Conservation (phyloP, 2,329 filamentous ascomycete genomes). For the Lasiodiplodia citricola region DNA sequence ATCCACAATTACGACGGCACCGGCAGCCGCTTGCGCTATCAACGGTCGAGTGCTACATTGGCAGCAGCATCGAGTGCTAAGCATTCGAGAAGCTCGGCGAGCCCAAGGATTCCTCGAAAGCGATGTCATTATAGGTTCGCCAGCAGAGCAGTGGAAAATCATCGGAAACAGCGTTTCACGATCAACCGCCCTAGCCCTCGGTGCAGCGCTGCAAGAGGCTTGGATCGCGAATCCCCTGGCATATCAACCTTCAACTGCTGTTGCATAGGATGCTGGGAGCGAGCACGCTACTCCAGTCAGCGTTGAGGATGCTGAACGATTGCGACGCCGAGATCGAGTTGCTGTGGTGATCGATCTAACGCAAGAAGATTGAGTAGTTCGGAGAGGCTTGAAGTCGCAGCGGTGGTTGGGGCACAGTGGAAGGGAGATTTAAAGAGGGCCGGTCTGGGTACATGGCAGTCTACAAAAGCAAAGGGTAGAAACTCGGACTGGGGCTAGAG, state of each 20-base stretch:
- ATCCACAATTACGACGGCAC: slow-evolving; percentile 65
- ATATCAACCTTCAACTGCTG: background rate
- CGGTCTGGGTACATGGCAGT: too few relatives aligned
- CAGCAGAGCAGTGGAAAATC: slow-evolving; percentile 64
- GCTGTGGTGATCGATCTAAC: background rate
- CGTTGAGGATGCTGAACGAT: background rate
- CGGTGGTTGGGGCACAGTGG: too few relatives aligned
- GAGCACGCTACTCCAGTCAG: background rate
- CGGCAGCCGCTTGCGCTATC: slow-evolving; percentile 60
- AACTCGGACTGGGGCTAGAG: too few relatives aligned
- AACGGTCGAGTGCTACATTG: slow-evolving; percentile 68
- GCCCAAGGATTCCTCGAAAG: slow-evolving; percentile 73
- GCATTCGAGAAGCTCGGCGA: slow-evolving; percentile 69
- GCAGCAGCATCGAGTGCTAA: slow-evolving; percentile 65
- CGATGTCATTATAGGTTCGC: slow-evolving; percentile 69
- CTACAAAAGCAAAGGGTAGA: too few relatives aligned
- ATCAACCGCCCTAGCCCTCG: slow-evolving; percentile 69
- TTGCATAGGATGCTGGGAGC: background rate
- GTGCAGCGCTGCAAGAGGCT: slow-evolving; percentile 67
- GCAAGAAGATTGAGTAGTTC: background rate
- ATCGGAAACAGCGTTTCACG: slow-evolving; percentile 80
- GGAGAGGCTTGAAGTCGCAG: too few relatives aligned
- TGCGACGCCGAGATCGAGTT: background rate
- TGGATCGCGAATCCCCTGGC: slow-evolving; percentile 51
- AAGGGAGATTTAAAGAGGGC: too few relatives aligned